Base-by-base conservation (phyloP, 1,284 basidiomycete species). In the Cutaneotrichosporon cavernicola region DNA sequence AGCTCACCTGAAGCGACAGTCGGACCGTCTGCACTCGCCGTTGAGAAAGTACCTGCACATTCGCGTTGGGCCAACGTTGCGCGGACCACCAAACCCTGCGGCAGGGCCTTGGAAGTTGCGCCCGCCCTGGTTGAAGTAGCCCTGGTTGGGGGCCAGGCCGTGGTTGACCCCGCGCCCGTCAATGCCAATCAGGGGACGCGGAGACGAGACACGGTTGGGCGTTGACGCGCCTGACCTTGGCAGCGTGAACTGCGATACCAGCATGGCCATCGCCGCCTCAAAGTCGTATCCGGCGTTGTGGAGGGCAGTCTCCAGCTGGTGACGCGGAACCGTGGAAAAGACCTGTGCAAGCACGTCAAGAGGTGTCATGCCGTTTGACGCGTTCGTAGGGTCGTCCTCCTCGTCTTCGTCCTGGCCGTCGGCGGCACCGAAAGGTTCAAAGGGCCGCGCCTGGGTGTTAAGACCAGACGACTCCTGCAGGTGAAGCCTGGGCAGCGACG, bases 41-140 rank as follows among this genome's bases (percentile, higher is more conserved):
- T 92, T 92, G 43, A 99, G 85, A 80, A 94, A 99, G 80, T 98
- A 99, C 63, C 97, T 85, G 78, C 96, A 99, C 47, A 99, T 94
- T 70, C 87, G 38, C 10, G 65, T 87, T 30, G 84, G 83, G 63
- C 84, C 86, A 46, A 85, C 82, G 1, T 84, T 85, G 34, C 82
- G 82, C 31, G 78, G 76, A 5, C 47, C 65, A 31, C 78, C 76
- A 61, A 73, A 69, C 2, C 52, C 68, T 43, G 73, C 64, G 34
- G 70, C 74, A 26, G 79, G 74, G 51, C 69, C 67, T 22, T 67
- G 68, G 40, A 73, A 73, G 14, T 70, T 69, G 43, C 77, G 66
- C 2, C 76, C 76, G 16, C 75, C 75, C 61, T 73, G 72, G 56
- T 76, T 71, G 71, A 77, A 77, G 65, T 78, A 78, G n/a, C 76